Conservation (phyloP, 108 stramenopile species). For the Cyclostephanos invisitatus region DNA sequence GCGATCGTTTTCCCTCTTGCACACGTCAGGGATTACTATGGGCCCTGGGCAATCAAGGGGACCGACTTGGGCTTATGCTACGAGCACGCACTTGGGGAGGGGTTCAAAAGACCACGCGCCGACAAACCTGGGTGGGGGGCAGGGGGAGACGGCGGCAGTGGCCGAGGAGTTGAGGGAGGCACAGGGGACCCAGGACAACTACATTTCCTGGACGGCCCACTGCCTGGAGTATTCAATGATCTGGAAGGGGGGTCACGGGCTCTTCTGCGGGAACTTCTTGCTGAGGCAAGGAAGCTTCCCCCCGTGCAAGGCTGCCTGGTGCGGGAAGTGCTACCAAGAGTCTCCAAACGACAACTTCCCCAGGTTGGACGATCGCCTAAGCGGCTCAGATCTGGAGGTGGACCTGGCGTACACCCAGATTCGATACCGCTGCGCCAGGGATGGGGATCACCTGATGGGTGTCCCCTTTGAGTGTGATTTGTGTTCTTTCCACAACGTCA, state of each 20-base stretch:
- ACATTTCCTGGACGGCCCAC: constrained; percentile 5
- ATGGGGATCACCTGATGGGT: neutral
- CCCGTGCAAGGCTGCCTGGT: constrained; percentile 42
- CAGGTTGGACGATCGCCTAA: constrained; percentile 16
- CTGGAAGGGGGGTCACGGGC: constrained; percentile 3
- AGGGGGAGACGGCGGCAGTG: neutral
- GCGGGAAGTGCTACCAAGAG: constrained; percentile 37
- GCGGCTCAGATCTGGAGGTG: neutral
- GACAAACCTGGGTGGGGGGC: too few species aligned
- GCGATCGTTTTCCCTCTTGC: neutral
- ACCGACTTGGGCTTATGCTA: neutral
- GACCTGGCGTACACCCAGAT: too few species aligned
- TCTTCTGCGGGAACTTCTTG: constrained; percentile 15
- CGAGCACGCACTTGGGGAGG: constrained; percentile 5
- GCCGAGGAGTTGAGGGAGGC: constrained; percentile 20
- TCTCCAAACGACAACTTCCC: constrained; percentile 12
- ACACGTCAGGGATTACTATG: neutral
- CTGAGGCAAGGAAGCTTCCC: constrained; percentile 9
- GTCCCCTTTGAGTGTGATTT: too few species aligned
- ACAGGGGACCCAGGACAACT: neutral
- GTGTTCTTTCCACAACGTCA: constrained; percentile 17
- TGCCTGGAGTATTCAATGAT: neutral
- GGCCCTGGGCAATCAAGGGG: neutral
- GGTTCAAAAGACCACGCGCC: constrained; percentile 7
- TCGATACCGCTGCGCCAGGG: too few species aligned